Evolutionary conservation across 495 filamentous ascomycete species (phyloP), one percentile per base, ranked within the genome.

Genomic region (Talaromyces proteolyticus): DNA sequence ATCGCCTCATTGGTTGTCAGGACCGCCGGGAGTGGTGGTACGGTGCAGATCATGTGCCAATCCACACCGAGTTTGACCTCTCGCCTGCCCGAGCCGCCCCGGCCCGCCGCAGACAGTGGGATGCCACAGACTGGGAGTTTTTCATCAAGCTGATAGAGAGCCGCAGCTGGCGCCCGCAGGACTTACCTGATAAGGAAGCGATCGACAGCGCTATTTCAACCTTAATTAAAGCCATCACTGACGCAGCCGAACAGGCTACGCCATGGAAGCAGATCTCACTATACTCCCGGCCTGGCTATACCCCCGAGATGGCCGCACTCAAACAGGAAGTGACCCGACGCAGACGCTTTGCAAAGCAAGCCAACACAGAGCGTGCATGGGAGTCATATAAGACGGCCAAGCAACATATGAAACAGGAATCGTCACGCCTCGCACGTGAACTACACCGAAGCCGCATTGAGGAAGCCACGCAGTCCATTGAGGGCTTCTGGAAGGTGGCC

Each of bases 401-500:
- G 29, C 14, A 24, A 7, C 18, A 20, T 10, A 2, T 46, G 2
- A 36, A 36, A n/a, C 19, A 11, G 20, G 10, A 24, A 8, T 20
- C 44, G 3, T 17, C 8, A 4, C 22, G 20, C 12, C 22, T 46
- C 11, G 44, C 44, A 25, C 10, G 44, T 3, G 36, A 29, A n/a
- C 24, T 36, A 4, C 49, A 52, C 49, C 49, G 24, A 25, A 17
- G 19, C 17, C 5, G 29, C 21, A 38, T 50, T 17, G 36, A 50
- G 26, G 22, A 49, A 23, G 52, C 52, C 7, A 45, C 47, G 8
- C 18, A 36, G 24, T 50, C 36, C 14, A 5, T 37, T n/a, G 24
- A 50, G 20, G 37, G 25, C 19, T 44, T 49, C 46, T 54, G 34
- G 46, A 44, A 23, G 46, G 26, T 53, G 14, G 25, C 43, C 1